Conservation (phyloP, 2,329 filamentous ascomycete species). For the Xylariaceae sp. region DNA sequence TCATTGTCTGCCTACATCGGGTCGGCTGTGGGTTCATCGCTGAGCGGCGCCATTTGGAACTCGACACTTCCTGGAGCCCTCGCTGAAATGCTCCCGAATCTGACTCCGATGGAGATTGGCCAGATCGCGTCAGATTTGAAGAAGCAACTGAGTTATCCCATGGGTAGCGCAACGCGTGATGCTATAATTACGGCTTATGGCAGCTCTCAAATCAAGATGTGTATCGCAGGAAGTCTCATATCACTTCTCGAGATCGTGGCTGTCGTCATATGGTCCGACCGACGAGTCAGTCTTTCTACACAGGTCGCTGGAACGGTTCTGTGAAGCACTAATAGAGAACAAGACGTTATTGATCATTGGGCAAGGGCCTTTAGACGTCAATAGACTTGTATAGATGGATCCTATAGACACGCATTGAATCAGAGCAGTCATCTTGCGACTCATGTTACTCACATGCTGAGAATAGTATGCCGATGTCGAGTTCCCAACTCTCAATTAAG, state of each 20-base stretch:
- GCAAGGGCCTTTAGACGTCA: too few relatives aligned
- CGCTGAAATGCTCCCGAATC: constrained; percentile 25
- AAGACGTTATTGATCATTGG: not conserved
- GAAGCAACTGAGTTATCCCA: constrained; percentile 34
- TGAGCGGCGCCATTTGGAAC: constrained; percentile 45
- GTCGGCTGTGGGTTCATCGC: constrained; percentile 40
- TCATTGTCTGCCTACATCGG: constrained; percentile 37
- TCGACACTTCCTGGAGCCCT: constrained; percentile 34
- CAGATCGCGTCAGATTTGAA: constrained; percentile 33
- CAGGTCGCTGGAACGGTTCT: constrained; percentile 35
- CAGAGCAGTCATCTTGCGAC: too few relatives aligned
- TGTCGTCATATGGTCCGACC: constrained; percentile 33
- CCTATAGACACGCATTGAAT: too few relatives aligned
- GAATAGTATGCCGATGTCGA: too few relatives aligned
- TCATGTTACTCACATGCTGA: too few relatives aligned
- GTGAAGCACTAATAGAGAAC: constrained; percentile 4
- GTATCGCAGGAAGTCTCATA: constrained; percentile 31
- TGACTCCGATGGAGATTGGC: constrained; percentile 24
- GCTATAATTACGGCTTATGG: constrained; percentile 36
- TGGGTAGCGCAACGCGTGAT: constrained; percentile 31
- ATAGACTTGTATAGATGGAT: too few relatives aligned
- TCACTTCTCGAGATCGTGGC: constrained; percentile 31
- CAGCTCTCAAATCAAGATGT: constrained; percentile 37
- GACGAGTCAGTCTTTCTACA: constrained; percentile 29
- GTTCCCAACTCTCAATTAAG: too few relatives aligned